Evolutionary conservation across 345 rosid genomes (phyloP).

Genomic region (Laguncularia racemosa): DNA sequence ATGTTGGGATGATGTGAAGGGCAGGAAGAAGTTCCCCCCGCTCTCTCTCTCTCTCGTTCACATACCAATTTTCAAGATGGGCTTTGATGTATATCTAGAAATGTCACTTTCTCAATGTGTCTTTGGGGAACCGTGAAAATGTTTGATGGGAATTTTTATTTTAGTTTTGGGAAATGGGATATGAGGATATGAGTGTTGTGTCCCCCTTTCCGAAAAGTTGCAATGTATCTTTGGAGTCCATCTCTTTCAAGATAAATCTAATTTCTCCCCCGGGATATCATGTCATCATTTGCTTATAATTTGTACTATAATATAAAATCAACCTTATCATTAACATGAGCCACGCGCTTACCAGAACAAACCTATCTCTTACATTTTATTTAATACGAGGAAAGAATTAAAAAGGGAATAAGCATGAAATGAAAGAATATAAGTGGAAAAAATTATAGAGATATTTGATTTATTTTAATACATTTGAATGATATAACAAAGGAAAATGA

Average conservation of each 20-base stretch:
- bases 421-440: too few species aligned
- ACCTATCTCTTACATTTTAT: too few species aligned
- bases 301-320: background rate
- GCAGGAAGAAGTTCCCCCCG: background rate
- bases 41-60: background rate
- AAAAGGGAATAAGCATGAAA: too few species aligned
- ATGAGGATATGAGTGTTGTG: slow-evolving; percentile 6
- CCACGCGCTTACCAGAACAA: too few species aligned
- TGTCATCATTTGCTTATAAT: background rate
- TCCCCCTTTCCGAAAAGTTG: slow-evolving; percentile 6
- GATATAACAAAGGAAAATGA: too few species aligned
- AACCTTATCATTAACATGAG: background rate
- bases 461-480: too few species aligned
- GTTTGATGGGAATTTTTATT: slow-evolving; percentile 23
- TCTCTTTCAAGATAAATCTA: background rate
- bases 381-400: too few species aligned
- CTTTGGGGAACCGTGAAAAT: slow-evolving; percentile 29
- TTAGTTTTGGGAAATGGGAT: slow-evolving; percentile 38
- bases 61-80: slow-evolving; percentile 39
- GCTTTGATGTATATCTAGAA: slow-evolving; percentile 37
- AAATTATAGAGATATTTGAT: too few species aligned
- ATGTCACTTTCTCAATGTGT: slow-evolving; percentile 35
- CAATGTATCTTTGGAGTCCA: too few species aligned
- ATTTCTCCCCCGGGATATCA: slow-evolving; percentile 15
- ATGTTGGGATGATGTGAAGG: slow-evolving; percentile 33